A percentile compares a stretch with the other conserved stretches of the same genome.
Evolutionary conservation across 768 basidiomycete genomes (phyloP).

Genomic region (Saitozyma sp.): DNA sequence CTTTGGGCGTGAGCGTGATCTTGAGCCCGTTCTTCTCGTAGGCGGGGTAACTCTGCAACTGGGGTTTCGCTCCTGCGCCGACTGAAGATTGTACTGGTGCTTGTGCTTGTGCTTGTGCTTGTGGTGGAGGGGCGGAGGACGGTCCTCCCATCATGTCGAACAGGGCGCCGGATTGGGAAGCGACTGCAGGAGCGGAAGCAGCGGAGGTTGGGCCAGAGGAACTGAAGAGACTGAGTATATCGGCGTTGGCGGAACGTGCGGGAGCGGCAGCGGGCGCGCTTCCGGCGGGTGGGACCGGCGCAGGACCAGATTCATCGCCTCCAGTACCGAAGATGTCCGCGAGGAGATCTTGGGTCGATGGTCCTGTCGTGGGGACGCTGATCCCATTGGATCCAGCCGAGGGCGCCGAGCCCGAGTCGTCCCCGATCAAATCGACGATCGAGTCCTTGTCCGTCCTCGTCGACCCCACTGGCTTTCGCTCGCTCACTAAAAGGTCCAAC

Average conservation of each 20-base stretch:
- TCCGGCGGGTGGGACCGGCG: constrained; percentile 52
- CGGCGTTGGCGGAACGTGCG: constrained; percentile 67
- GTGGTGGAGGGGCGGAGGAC: constrained; percentile 5
- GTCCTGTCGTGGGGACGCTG: constrained; percentile 23
- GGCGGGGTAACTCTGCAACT: constrained; percentile 72
- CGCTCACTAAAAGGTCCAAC: constrained; percentile 65
- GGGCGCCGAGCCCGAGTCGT: constrained; percentile 60
- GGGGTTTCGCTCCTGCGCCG: constrained; percentile 58
- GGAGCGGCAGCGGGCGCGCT: constrained; percentile 47
- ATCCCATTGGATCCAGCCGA: constrained; percentile 49
- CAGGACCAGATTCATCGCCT: constrained; percentile 37
- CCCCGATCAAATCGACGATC: constrained; percentile 76
- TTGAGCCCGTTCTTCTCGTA: constrained; percentile 90
- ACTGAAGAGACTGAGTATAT: constrained; percentile 88
- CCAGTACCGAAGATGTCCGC: constrained; percentile 81
- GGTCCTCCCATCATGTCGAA: constrained; percentile 5
- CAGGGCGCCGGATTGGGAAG: constrained; percentile 6
- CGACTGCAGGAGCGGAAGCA: constrained; percentile 19
- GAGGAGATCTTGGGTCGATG: constrained; percentile 75
- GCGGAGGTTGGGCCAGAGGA: constrained; percentile 54
- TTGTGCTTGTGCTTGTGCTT: constrained; percentile 14
- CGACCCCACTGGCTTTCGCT: constrained; percentile 93
- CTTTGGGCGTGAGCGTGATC: constrained; percentile 86
- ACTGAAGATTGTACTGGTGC: constrained; percentile 48
- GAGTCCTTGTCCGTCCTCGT: constrained; percentile 71